phyloP scores from a whole-genome alignment of 176 grass and related monocot genomes.

The Hordeum vulgare region DNA sequence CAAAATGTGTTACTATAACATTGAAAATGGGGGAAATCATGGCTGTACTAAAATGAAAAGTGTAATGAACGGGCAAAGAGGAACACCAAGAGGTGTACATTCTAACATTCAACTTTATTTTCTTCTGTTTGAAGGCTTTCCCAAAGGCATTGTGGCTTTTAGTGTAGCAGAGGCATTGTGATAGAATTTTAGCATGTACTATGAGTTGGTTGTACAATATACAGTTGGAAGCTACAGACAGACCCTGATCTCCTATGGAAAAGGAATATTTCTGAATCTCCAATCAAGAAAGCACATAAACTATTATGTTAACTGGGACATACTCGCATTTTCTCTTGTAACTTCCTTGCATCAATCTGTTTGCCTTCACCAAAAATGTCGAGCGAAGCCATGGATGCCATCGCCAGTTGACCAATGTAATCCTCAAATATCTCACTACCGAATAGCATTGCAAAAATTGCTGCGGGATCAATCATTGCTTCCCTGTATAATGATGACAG shows the following conservation, averaged over 20 bases:
- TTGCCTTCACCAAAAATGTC: conserved; percentile 45
- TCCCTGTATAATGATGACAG: conserved; percentile 42
- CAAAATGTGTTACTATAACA: background rate
- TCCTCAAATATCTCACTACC: conserved; percentile 81
- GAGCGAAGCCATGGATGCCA: conserved; percentile 64
- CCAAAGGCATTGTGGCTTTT: background rate
- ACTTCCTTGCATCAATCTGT: conserved; percentile 45
- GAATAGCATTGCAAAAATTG: conserved; percentile 84
- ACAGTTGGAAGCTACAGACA: background rate
- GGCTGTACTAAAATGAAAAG: background rate
- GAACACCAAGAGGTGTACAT: background rate
- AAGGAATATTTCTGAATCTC: conserved; percentile 3
- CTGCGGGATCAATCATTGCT: conserved; percentile 75
- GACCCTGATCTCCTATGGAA: background rate
- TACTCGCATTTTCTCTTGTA: conserved; percentile 72
- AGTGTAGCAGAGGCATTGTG: background rate
- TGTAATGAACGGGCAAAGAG: background rate
- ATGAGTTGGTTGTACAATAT: background rate
- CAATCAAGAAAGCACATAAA: conserved; percentile 1
- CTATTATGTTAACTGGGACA: background rate
- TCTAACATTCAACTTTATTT: background rate
- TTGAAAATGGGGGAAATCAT: background rate
- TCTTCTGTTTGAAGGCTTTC: background rate
- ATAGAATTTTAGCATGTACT: background rate
- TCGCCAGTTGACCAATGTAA: conserved; percentile 74